Conservation (phyloP, 306 rosid genomes). For the Pterocarpus macrocarpus region DNA sequence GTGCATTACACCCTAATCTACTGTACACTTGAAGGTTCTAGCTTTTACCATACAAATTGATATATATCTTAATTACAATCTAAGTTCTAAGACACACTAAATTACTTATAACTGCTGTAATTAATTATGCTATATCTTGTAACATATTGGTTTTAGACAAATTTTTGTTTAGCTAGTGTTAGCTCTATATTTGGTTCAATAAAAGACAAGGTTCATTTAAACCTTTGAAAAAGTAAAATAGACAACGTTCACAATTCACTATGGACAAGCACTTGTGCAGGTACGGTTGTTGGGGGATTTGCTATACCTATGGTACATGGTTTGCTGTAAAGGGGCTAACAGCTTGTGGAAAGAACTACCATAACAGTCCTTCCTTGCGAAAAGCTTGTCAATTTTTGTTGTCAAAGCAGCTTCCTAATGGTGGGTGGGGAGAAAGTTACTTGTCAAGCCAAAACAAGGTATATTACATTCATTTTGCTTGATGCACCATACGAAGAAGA, state of each 20-base stretch:
- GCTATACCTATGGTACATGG: slow-evolving; percentile 85
- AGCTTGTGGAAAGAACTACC: slow-evolving; percentile 58
- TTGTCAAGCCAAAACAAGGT: slow-evolving; percentile 75
- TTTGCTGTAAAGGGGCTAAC: slow-evolving; percentile 66
- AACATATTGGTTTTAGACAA: no score
- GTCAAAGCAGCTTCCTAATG: slow-evolving; percentile 71
- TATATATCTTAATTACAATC: no score
- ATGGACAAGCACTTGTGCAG: slow-evolving; percentile 38
- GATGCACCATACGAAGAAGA: not conserved
- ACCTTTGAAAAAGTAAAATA: no score
- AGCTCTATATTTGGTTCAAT: no score
- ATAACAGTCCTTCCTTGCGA: slow-evolving; percentile 54
- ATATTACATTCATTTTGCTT: not conserved
- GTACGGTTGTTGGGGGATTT: slow-evolving; percentile 88
- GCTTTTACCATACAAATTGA: not conserved
- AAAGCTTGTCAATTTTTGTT: slow-evolving; percentile 68
- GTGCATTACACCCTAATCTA: not conserved
- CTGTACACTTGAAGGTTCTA: not conserved
- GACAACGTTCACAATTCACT: not conserved
- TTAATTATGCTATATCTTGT: no score
- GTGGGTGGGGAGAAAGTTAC: slow-evolving; percentile 91
- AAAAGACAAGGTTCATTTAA: no score
- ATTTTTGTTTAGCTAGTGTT: no score
- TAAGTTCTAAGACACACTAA: no score
- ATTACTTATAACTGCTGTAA: no score